These are phyloP conservation scores for Metschnikowia baotianmanensis DNA, from an alignment of 805 yeast genomes.

Conservation along the genomic window DNA sequence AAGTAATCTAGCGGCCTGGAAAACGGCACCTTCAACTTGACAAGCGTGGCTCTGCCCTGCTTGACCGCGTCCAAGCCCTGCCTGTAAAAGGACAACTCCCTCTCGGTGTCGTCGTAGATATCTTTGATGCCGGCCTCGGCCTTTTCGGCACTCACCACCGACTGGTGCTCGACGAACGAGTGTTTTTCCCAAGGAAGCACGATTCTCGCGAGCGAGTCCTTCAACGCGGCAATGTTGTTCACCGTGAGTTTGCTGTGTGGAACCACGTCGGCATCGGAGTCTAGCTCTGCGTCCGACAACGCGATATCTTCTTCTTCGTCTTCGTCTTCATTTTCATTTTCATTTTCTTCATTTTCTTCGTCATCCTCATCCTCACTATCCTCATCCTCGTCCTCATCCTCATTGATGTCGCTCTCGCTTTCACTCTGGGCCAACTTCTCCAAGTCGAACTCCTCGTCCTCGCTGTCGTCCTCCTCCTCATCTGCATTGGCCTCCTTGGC, in stretches of 20 bases:
- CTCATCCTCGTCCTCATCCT: constrained; percentile 31
- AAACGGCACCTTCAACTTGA: constrained; percentile 77
- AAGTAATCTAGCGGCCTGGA: constrained; percentile 93
- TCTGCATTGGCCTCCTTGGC: constrained; percentile 31
- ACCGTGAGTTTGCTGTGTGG: constrained; percentile 88
- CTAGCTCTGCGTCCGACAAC: constrained; percentile 86
- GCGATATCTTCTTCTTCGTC: constrained; percentile 78
- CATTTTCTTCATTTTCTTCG: constrained; percentile 42
- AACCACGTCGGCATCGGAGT: constrained; percentile 91
- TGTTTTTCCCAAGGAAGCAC: constrained; percentile 62
- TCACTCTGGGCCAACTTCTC: constrained; percentile 58
- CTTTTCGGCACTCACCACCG: constrained; percentile 57
- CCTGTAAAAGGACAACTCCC: constrained; percentile 93
- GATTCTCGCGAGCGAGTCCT: constrained; percentile 64
- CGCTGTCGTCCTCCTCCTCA: constrained; percentile 39
- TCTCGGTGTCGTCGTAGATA: constrained; percentile 91
- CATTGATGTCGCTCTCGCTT: constrained; percentile 8
- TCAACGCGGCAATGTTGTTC: constrained; percentile 82
- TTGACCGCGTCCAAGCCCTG: constrained; percentile 86
- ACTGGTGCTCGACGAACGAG: constrained; percentile 81
- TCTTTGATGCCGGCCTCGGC: constrained; percentile 73
- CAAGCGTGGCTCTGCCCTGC: constrained; percentile 63
- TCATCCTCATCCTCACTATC: constrained; percentile 28
- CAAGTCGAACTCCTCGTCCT: constrained; percentile 47
- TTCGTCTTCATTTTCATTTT: constrained; percentile 48